phyloP scores from a whole-genome alignment of 2,329 filamentous ascomycete genomes.

The Herpotrichia juniperi region DNA sequence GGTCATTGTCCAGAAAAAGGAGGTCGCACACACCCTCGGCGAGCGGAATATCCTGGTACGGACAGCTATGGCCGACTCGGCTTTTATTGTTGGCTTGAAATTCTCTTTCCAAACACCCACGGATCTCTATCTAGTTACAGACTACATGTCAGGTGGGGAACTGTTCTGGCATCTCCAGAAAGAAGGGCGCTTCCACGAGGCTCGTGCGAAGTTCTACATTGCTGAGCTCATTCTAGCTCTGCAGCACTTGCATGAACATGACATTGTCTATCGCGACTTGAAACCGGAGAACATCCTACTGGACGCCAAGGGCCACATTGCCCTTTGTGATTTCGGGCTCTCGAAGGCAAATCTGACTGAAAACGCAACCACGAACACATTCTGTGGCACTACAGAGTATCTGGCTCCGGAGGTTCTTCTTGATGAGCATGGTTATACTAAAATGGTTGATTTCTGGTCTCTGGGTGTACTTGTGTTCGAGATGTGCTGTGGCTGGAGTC shows the following conservation, averaged over 20 bases:
- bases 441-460: slow-evolving; percentile 99
- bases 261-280: slow-evolving; percentile 96
- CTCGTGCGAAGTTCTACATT: slow-evolving; percentile 97
- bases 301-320: slow-evolving; percentile 97
- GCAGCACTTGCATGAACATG: slow-evolving; percentile 92
- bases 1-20: slow-evolving; percentile 99
- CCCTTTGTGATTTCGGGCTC: slow-evolving; percentile 94
- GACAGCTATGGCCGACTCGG: slow-evolving; percentile 92
- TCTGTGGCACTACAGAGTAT: slow-evolving; percentile 98
- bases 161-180: slow-evolving; percentile 99
- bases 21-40: slow-evolving; percentile 95
- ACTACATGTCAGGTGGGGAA: slow-evolving; percentile 99
- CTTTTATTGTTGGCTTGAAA: slow-evolving; percentile 96
- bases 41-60: slow-evolving; percentile 97
- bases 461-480: slow-evolving; percentile 96
- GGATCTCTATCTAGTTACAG: slow-evolving; percentile 96
- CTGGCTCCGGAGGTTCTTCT: slow-evolving; percentile 92
- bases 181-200: slow-evolving; percentile 93
- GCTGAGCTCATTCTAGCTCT: slow-evolving; percentile 95
- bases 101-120: slow-evolving; percentile 98
- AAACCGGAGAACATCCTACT: slow-evolving; percentile 98
- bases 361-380: slow-evolving; percentile 98
- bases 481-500: slow-evolving; percentile 99
- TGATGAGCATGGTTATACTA: slow-evolving; percentile 96
- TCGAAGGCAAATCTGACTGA: slow-evolving; percentile 98